phyloP scores from a whole-genome alignment of 2,329 filamentous ascomycete species.

The Clonostachys rosea region DNA sequence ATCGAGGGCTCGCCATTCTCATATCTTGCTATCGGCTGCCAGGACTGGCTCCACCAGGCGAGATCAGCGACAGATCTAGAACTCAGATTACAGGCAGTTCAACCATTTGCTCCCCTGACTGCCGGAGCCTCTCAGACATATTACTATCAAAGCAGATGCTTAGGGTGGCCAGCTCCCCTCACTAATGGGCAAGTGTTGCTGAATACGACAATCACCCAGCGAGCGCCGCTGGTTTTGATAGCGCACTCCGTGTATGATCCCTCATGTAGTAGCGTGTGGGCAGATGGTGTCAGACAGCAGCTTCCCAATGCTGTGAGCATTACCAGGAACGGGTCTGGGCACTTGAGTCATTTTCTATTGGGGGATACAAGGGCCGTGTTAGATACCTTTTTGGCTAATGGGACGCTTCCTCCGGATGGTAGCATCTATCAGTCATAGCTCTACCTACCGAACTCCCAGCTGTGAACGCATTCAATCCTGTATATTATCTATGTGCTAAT shows the following conservation, averaged over 20 bases:
- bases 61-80: constrained; percentile 5
- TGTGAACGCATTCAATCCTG: too few species aligned
- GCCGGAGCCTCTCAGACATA: constrained; percentile 8
- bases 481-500: too few species aligned
- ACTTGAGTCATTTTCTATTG: constrained; percentile 10
- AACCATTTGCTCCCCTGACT: constrained; percentile 9
- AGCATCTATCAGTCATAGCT: constrained; percentile 9
- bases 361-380: constrained; percentile 13
- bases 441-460: too few species aligned
- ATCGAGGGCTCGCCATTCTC: constrained; percentile 1
- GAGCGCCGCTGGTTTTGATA: constrained; percentile 9
- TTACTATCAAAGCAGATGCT: constrained; percentile 8
- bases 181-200: constrained; percentile 8
- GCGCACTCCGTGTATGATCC: constrained; percentile 11
- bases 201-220: background rate
- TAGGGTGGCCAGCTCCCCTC: constrained; percentile 11
- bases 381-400: constrained; percentile 10
- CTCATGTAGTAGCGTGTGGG: constrained; percentile 9
- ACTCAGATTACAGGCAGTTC: constrained; percentile 4
- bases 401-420: constrained; percentile 11
- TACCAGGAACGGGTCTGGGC: constrained; percentile 12
- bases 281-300: constrained; percentile 10
- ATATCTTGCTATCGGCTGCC: constrained; percentile 12
- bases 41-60: constrained; percentile 11
- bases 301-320: constrained; percentile 11